A percentile compares a stretch with the other conserved stretches of the same genome.
These are phyloP conservation scores for Botrytis byssoidea DNA, from an alignment of 2,329 filamentous ascomycete species.

Conservation along the genomic window DNA sequence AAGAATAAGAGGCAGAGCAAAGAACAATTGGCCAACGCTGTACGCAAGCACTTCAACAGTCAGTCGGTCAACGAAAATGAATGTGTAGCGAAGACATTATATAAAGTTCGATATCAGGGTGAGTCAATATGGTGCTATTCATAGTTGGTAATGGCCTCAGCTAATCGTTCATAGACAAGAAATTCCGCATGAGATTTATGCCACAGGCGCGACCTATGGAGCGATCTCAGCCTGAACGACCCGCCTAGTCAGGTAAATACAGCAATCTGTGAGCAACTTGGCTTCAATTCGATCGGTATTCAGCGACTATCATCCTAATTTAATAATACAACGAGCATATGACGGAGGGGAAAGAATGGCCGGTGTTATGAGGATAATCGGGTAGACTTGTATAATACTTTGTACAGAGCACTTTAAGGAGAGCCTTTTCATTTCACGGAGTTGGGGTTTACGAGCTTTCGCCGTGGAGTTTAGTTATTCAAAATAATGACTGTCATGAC, in stretches of 20 bases:
- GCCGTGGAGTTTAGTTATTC: neutral
- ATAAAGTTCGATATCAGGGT: slow-evolving; percentile 41
- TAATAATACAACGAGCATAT: slow-evolving; percentile 21
- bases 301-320: neutral
- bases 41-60: slow-evolving; percentile 81
- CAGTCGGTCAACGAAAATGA: slow-evolving; percentile 78
- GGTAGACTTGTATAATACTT: slow-evolving; percentile 10
- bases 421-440: neutral
- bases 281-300: neutral
- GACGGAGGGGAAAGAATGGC: neutral
- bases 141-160: neutral
- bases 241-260: neutral
- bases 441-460: neutral
- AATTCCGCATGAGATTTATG: slow-evolving; percentile 42
- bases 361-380: slow-evolving; percentile 5
- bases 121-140: slow-evolving; percentile 6
- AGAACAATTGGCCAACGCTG: slow-evolving; percentile 67
- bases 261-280: neutral
- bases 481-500: neutral
- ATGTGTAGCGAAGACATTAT: slow-evolving; percentile 62
- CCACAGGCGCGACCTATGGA: slow-evolving; percentile 34
- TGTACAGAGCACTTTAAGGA: neutral
- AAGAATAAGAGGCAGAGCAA: slow-evolving; percentile 66
- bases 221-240: neutral
- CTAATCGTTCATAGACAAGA: slow-evolving; percentile 40